A percentile compares a stretch with the other conserved stretches of the same genome.
phyloP scores from a whole-genome alignment of 371 early-diverging fungal species.

The Haplosporangium sp. region DNA sequence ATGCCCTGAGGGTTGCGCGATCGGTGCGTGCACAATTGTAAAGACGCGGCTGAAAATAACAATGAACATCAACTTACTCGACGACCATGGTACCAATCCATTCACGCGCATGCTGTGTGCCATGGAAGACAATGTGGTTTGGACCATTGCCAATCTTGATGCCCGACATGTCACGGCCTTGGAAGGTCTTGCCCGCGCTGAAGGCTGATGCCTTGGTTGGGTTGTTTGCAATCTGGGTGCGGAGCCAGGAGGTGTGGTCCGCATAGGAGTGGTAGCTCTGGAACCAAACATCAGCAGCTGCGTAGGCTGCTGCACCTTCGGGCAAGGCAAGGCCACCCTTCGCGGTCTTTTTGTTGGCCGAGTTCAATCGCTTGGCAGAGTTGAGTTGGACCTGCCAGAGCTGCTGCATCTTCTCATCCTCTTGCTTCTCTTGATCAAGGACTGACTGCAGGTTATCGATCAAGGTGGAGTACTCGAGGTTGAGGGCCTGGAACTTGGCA shows the following conservation, averaged over 20 bases:
- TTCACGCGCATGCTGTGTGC: conserved; percentile 39
- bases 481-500: conserved; percentile 27
- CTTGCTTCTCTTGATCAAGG: conserved; percentile 23
- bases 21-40: too few species aligned
- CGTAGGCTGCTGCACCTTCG: conserved; percentile 4
- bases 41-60: too few species aligned
- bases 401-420: conserved; percentile 19
- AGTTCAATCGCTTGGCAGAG: background rate
- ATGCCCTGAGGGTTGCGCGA: too few species aligned
- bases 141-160: conserved; percentile 53
- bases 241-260: conserved; percentile 41
- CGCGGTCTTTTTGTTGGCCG: conserved; percentile 2
- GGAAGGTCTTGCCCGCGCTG: conserved; percentile 43
- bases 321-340: background rate
- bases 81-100: conserved; percentile 41
- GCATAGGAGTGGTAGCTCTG: conserved; percentile 41
- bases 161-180: conserved; percentile 34
- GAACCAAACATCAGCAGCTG: conserved; percentile 36
- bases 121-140: conserved; percentile 50
- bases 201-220: conserved; percentile 27
- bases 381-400: conserved; percentile 18
- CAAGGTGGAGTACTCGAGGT: conserved; percentile 22
- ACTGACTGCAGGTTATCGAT: conserved; percentile 38
- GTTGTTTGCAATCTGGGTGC: conserved; percentile 38
- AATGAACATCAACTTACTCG: conserved; percentile 4